These are phyloP conservation scores for Rhizoclosmatium globosum DNA, from an alignment of 192 early-diverging fungal genomes.

Conservation along the genomic window DNA sequence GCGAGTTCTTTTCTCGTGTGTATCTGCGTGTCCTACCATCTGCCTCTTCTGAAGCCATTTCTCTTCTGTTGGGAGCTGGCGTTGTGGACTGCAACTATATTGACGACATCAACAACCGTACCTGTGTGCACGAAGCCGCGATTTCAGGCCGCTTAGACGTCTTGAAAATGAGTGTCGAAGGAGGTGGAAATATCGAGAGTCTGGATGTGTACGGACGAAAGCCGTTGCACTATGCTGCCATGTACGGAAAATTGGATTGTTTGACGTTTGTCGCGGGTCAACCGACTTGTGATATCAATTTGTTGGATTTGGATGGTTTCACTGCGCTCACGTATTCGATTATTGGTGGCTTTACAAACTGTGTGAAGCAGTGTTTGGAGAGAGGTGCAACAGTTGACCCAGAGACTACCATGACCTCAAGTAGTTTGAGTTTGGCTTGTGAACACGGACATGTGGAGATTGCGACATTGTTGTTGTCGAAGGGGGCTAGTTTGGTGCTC, in stretches of 20 bases:
- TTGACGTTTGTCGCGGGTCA: conserved; percentile 42
- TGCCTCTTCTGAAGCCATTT: conserved; percentile 53
- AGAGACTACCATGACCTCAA: conserved; percentile 58
- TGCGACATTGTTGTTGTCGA: conserved; percentile 77
- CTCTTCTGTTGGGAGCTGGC: conserved; percentile 69
- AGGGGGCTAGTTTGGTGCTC: conserved; percentile 71
- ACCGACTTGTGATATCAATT: conserved; percentile 50
- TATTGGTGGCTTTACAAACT: conserved; percentile 79
- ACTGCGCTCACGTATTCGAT: conserved; percentile 89
- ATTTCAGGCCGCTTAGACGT: conserved; percentile 80
- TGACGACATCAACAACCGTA: conserved; percentile 95
- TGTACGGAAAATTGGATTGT: conserved; percentile 80
- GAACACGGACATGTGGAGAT: conserved; percentile 91
- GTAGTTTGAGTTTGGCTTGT: conserved; percentile 89
- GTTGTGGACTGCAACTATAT: conserved; percentile 80
- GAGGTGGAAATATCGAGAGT: conserved; percentile 45
- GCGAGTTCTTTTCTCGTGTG: conserved; percentile 70
- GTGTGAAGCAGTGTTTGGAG: conserved; percentile 77
- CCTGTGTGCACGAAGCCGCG: conserved; percentile 87
- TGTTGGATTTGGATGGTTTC: conserved; percentile 92
- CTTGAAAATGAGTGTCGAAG: conserved; percentile 64
- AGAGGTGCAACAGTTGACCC: conserved; percentile 67
- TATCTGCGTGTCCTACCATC: conserved; percentile 76
- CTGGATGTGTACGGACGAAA: conserved; percentile 89
- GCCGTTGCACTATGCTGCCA: conserved; percentile 92